Evolutionary conservation across 257 asterid genomes (phyloP), one percentile per base, ranked within the genome.

Genomic region (Capsicum chinense): DNA sequence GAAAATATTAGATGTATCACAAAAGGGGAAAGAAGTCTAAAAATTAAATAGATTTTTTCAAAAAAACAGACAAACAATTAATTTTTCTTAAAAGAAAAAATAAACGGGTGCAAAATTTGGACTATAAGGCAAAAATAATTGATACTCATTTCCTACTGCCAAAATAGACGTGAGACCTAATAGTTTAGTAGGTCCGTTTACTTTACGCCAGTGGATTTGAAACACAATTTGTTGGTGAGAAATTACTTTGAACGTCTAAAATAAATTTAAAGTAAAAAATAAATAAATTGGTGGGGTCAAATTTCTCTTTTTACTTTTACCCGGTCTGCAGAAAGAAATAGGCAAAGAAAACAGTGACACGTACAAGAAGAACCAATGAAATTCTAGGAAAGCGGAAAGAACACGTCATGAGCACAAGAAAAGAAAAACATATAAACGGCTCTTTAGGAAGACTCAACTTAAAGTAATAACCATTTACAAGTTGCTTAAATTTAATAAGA

Each of bases 171-270:
- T 67, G 50, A 67, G 7, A 21, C 76, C 21, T 15, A 67, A 9
- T 13, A 67, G 14, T 6, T 0, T 19, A 74, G 59, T 6, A 12
- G 80, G 60, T 19, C 17, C 59, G 80, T 73, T 48, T 50, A 74
- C 80, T 48, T 19, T 26, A 37, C 57, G 42, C 44, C 13, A 74
- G 11, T 12, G 13, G 81, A 74, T 50, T 74, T 21, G n/a, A 12
- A 73, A 48, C 80, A 74, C n/a, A 50, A 19, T 7, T 74, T 74
- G 62, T 50, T 74, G 47, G 80, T 48, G 60, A 50, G 21, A 74
- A 50, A 0, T 50, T 74, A 50, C 16, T 73, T 73, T 73, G 3
- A 73, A 73, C 80, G 42, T 73, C 59, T 2, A 37, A 69, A 10
- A 19, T 0, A 9, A 6, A 19, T 48, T 71, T 1, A 70, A 26